Base-by-base conservation (phyloP, 768 basidiomycete species). In the Boletus rubropictus region DNA sequence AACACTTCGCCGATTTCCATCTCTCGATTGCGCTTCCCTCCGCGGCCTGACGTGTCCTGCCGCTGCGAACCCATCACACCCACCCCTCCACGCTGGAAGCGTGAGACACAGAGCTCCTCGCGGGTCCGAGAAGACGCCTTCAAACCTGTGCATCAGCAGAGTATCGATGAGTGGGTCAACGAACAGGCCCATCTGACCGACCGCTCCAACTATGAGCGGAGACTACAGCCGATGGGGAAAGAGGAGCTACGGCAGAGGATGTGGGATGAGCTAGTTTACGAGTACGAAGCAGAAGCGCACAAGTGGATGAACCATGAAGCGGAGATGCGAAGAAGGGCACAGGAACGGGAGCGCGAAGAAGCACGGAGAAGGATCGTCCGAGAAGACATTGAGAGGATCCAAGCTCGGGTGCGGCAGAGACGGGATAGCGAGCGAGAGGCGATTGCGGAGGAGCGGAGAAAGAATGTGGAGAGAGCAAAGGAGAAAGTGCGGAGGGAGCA, bases 111-210 rank as follows among this genome's bases (percentile, higher is more conserved):
- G 50, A 59, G 55, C 20, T 63, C 61, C 46, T 57, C 69, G 22
- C 69, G 73, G 70, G 76, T 76, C 7, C 69, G 72, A 41, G 76
- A 81, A 61, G 76, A 78, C 52, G 64, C 68, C 35, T 60, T 68
- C 47, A 68, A 68, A 37, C 67, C 70, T 46, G 69, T 69, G 47
- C 68, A 71, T 50, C 72, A 69, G 52, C 70, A 70, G 58, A 78
- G 73, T 55, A 80, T 79, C 27, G 78, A 82, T 44, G 73, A 76
- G 44, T 86, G 86, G 85, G 78, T 86, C 40, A 63, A 73, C 39
- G 73, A 80, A 54, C 81, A 80, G 62, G 60, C 72, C 39, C 66
- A 75, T 49, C 56, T 69, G 33, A 51, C 57, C 9, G 65, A 67
- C 32, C 56, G 60, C 46, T 54, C 65, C 52, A 58, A 61, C 55